Conservation (phyloP, 75 land plant species). For the Pseudotsuga menziesii region DNA sequence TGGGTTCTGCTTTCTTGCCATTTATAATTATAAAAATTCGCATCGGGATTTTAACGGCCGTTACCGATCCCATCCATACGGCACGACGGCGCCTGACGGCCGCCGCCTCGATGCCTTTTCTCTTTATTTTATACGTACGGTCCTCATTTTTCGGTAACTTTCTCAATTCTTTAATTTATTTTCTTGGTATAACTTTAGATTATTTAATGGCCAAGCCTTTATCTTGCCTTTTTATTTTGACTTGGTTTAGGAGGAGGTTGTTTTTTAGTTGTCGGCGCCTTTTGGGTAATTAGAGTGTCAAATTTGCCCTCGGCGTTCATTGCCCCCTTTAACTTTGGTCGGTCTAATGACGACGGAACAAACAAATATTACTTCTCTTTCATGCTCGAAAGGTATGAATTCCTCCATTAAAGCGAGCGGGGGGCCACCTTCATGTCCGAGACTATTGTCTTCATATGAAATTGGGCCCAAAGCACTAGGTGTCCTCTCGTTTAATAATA, state of each 20-base stretch:
- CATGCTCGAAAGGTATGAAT: no score
- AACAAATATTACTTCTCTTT: no score
- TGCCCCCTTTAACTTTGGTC: no score
- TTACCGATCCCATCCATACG: not conserved
- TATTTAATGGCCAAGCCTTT: not conserved
- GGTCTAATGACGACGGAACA: no score
- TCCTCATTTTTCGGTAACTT: not conserved
- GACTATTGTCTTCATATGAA: no score
- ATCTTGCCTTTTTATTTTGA: not conserved
- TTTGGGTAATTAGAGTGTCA: not conserved
- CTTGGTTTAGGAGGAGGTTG: not conserved
- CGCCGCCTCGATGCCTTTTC: not conserved
- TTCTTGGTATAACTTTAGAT: not conserved
- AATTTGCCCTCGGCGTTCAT: no score
- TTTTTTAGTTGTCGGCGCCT: not conserved
- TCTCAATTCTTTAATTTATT: not conserved
- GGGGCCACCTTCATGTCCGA: no score
- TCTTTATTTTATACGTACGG: not conserved
- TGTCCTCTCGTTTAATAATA: no score
- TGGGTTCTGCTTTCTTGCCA: no score
- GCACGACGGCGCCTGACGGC: conserved; percentile 2
- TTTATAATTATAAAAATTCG: no score
- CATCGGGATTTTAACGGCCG: not conserved
- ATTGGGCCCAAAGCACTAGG: no score
- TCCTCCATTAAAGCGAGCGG: no score